phyloP scores from a whole-genome alignment of 139 green algal species.

The Chlorella sorokiniana region DNA sequence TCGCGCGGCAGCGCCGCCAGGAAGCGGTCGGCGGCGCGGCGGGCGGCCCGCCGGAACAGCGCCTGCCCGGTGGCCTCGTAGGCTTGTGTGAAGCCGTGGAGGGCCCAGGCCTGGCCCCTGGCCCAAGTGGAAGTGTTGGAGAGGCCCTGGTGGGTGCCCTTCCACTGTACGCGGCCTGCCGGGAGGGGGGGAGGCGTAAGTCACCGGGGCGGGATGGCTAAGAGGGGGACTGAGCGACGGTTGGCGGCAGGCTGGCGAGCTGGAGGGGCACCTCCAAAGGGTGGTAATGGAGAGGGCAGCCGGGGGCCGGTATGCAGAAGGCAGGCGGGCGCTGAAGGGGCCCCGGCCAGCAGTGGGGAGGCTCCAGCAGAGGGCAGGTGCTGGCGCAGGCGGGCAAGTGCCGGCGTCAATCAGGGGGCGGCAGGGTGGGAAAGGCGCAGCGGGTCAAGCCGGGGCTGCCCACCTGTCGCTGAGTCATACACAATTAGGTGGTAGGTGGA shows the following conservation, averaged over 20 bases:
- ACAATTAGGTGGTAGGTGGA: background rate
- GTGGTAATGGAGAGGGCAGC: no score
- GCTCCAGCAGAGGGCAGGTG: background rate
- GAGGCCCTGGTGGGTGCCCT: background rate
- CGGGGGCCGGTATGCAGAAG: no score
- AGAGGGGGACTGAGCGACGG: background rate
- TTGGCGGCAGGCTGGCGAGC: background rate
- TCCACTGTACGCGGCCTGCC: background rate
- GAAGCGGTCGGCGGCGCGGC: background rate
- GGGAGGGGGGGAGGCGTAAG: background rate
- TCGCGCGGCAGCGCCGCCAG: background rate
- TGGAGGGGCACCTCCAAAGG: no score
- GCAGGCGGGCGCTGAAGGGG: no score
- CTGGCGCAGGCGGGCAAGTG: background rate
- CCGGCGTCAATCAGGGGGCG: no score
- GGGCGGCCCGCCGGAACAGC: background rate
- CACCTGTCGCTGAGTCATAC: background rate
- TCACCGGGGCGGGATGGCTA: background rate
- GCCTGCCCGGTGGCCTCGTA: background rate
- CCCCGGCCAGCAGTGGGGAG: no score
- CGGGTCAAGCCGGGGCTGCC: background rate
- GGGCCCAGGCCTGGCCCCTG: constrained; percentile 6
- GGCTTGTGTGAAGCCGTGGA: background rate
- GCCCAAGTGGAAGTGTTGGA: background rate
- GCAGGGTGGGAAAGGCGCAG: background rate